Evolutionary conservation across 306 rosid species (phyloP), one percentile per base, ranked within the genome.

Genomic region (Begonia peltatifolia): DNA sequence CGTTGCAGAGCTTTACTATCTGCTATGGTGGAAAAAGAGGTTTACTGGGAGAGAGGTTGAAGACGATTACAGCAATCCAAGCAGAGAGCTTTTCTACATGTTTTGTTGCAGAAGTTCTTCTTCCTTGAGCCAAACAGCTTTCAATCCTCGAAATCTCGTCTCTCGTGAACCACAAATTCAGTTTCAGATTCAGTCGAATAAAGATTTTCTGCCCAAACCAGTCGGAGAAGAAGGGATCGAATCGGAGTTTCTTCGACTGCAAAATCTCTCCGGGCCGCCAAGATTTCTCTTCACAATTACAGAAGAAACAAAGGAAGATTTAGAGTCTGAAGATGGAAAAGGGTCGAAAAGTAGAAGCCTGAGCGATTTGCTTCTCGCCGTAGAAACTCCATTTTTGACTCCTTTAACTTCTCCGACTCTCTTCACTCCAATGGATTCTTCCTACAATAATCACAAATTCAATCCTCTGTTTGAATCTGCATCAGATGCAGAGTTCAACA

Each of bases 1-100:
- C 56, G 77, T 86, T 18, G 99, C 94, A 59, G 99, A 90, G 76
- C 88, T 90, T 62, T 90, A 83, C 79, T 90, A 90, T 51, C 63
- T 90, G 68, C 52, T 90, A 41, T 86, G 99, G 99, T 86, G 96
- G 96, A 90, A 90, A 83, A 90, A 86, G 79, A 83, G 80, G 54
- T 76, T 83, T 62, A 73, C 75, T 51, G 71, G 50, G 52, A 86
- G 88, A 70, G 88, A 81, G 61, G 75, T 82, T 53, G 83, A 79
- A 38, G 77, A 63, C 70, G 81, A 78, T 42, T 80, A 78, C 68
- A 77, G 80, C 43, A 77, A 77, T 66, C 93, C 93, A 10, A 68
- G 80, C 30, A 89, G 82, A 53, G 95, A 85, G 69, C 41, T 85
- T 3, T 77, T 86, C 80, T 79, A 76, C 68, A 83, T 81, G 95